Conservation (phyloP, 2,329 filamentous ascomycete species). For the Aquanectria penicillioides region DNA sequence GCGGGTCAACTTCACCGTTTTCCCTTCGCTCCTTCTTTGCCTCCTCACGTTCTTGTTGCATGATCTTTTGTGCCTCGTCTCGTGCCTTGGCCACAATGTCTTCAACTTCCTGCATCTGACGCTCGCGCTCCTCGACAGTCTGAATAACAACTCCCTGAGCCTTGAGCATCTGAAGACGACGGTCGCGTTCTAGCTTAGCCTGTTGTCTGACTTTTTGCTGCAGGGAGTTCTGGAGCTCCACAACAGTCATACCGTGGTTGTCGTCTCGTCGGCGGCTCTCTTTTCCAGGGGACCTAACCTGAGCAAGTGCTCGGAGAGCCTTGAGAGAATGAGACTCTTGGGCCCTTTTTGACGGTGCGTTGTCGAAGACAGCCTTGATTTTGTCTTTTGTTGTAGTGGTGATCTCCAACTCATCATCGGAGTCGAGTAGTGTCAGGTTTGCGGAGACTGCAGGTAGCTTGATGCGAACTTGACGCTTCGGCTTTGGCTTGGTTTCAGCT, state of each 20-base stretch:
- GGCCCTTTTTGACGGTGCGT: slow-evolving; percentile 69
- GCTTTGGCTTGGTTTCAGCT: slow-evolving; percentile 39
- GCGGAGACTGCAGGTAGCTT: slow-evolving; percentile 55
- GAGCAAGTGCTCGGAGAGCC: slow-evolving; percentile 77
- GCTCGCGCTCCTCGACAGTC: slow-evolving; percentile 86
- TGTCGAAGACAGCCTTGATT: slow-evolving; percentile 74
- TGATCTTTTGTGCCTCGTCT: slow-evolving; percentile 78
- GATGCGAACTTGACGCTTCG: slow-evolving; percentile 61
- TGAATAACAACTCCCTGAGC: slow-evolving; percentile 84
- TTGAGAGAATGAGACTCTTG: slow-evolving; percentile 72
- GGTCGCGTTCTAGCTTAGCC: slow-evolving; percentile 79
- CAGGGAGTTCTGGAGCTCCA: slow-evolving; percentile 75
- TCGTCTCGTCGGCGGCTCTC: slow-evolving; percentile 54
- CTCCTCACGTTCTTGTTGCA: slow-evolving; percentile 78
- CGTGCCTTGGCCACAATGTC: slow-evolving; percentile 88
- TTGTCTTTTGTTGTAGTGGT: slow-evolving; percentile 59
- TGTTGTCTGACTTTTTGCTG: slow-evolving; percentile 81
- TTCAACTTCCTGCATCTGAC: slow-evolving; percentile 84
- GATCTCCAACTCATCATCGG: slow-evolving; percentile 74
- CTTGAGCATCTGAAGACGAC: slow-evolving; percentile 79
- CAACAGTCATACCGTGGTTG: slow-evolving; percentile 70
- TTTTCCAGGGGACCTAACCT: slow-evolving; percentile 72
- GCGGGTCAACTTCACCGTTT: slow-evolving; percentile 58
- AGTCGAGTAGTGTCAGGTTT: slow-evolving; percentile 54
- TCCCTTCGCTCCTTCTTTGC: slow-evolving; percentile 71